Percentiles rank a stretch among this genome's conserved stretches.
phyloP scores from a whole-genome alignment of 345 rosid genomes.

The Combretum micranthum region DNA sequence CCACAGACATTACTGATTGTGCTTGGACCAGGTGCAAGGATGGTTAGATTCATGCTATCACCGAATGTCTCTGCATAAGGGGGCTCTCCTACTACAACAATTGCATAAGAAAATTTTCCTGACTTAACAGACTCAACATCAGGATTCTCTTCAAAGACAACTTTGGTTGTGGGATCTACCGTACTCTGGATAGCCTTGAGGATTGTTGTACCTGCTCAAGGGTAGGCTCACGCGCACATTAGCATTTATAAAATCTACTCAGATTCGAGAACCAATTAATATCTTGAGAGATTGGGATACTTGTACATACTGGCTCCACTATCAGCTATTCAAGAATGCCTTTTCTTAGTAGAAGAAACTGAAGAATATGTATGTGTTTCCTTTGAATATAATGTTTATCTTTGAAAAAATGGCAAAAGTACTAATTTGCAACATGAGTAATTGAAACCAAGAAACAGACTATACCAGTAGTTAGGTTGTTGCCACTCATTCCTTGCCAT shows the following conservation, averaged over 20 bases:
- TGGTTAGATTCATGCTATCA: conserved; percentile 39
- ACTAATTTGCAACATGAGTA: not conserved
- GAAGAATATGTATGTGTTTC: too few relatives aligned
- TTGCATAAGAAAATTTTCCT: conserved; percentile 32
- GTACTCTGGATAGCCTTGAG: conserved; percentile 44
- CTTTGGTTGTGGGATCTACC: conserved; percentile 44
- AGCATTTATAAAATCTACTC: too few relatives aligned
- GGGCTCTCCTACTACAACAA: conserved; percentile 57
- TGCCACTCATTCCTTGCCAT: conserved; percentile 52
- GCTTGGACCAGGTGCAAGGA: conserved; percentile 44
- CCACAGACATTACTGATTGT: conserved; percentile 44
- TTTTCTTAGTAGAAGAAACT: too few relatives aligned
- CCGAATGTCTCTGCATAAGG: conserved; percentile 65
- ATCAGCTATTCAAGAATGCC: too few relatives aligned
- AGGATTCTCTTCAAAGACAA: conserved; percentile 44
- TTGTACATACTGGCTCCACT: too few relatives aligned
- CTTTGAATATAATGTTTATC: not conserved
- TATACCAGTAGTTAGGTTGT: conserved; percentile 35
- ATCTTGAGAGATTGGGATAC: too few relatives aligned
- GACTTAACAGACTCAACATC: conserved; percentile 23
- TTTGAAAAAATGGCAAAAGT: conserved; percentile 1
- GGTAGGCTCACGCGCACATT: not conserved
- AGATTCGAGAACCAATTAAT: too few relatives aligned
- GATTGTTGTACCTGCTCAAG: conserved; percentile 54
- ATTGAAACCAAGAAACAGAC: not conserved